Evolutionary conservation across 768 basidiomycete genomes (phyloP).

Genomic region (Neoboletus subvelutipes): DNA sequence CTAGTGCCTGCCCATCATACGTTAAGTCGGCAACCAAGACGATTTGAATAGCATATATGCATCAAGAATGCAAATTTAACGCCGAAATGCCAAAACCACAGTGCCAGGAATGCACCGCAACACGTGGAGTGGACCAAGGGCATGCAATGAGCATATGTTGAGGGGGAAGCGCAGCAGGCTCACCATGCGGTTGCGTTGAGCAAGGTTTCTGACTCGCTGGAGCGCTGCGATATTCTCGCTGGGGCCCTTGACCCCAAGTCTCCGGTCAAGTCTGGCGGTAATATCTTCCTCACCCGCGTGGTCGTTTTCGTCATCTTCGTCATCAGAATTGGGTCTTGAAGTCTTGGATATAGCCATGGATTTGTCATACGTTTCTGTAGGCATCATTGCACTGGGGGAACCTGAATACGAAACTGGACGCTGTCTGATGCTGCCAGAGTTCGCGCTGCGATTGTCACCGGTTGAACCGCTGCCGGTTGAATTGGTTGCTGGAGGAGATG

Average conservation of each 20-base stretch:
- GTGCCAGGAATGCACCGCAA: conserved; percentile 20
- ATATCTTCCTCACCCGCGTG: conserved; percentile 60
- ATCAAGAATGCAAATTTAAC: conserved; percentile 2
- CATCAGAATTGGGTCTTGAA: conserved; percentile 36
- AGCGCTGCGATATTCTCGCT: conserved; percentile 60
- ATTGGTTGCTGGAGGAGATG: conserved; percentile 83
- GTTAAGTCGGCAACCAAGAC: conserved; percentile 1
- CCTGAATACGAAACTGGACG: conserved; percentile 31
- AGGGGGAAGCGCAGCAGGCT: conserved; percentile 31
- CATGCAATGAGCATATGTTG: conserved; percentile 24
- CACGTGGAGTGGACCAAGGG: conserved; percentile 34
- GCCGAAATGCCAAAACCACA: conserved; percentile 8
- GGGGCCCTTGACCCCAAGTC: conserved; percentile 36
- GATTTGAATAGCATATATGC: conserved; percentile 22
- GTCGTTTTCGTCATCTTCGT: conserved; percentile 50
- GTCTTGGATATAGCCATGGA: conserved; percentile 26
- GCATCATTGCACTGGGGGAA: conserved; percentile 36
- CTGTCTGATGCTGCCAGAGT: conserved; percentile 40
- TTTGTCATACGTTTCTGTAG: conserved; percentile 41
- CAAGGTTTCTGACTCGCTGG: conserved; percentile 67
- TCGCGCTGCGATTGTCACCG: conserved; percentile 52
- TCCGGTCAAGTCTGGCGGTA: conserved; percentile 52
- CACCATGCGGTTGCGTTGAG: conserved; percentile 73
- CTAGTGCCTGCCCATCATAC: conserved; percentile 48
- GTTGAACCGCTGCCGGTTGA: conserved; percentile 81